These are phyloP conservation scores for Heritiera fomes DNA, from an alignment of 345 rosid species.

Conservation along the genomic window DNA sequence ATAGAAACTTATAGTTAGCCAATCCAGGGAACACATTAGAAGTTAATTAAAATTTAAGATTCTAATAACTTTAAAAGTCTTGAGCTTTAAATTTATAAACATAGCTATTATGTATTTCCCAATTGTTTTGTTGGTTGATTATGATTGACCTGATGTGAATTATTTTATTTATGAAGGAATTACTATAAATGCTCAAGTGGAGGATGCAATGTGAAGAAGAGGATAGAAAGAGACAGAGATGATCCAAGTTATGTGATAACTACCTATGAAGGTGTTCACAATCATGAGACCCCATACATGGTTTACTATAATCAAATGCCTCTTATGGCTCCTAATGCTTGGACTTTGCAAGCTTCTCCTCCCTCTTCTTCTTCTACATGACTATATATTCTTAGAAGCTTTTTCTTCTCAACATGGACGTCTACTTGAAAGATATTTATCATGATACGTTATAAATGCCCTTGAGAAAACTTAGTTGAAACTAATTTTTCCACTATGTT, in stretches of 20 bases:
- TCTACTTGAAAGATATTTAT: background rate
- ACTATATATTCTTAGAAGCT: background rate
- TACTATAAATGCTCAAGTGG: conserved; percentile 72
- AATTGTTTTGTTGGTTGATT: background rate
- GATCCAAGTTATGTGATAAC: conserved; percentile 70
- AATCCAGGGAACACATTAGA: background rate
- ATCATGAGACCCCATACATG: conserved; percentile 56
- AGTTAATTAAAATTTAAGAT: background rate
- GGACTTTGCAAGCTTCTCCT: conserved; percentile 21
- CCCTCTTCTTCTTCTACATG: conserved; percentile 21
- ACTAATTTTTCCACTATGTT: conserved; percentile 4
- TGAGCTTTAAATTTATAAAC: background rate
- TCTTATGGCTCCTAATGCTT: conserved; percentile 13
- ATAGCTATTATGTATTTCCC: background rate
- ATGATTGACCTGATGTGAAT: background rate
- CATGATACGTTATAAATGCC: background rate
- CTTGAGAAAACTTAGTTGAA: background rate
- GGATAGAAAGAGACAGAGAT: conserved; percentile 74
- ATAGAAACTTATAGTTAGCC: background rate
- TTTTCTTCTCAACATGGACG: background rate
- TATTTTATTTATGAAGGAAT: conserved; percentile 46
- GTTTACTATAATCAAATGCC: conserved; percentile 41
- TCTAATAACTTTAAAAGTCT: background rate
- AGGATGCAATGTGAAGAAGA: conserved; percentile 82
- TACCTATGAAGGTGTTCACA: conserved; percentile 78